Evolutionary conservation across 148 eudicot species (phyloP), one percentile per base, ranked within the genome.

Genomic region (Cornus kousa): DNA sequence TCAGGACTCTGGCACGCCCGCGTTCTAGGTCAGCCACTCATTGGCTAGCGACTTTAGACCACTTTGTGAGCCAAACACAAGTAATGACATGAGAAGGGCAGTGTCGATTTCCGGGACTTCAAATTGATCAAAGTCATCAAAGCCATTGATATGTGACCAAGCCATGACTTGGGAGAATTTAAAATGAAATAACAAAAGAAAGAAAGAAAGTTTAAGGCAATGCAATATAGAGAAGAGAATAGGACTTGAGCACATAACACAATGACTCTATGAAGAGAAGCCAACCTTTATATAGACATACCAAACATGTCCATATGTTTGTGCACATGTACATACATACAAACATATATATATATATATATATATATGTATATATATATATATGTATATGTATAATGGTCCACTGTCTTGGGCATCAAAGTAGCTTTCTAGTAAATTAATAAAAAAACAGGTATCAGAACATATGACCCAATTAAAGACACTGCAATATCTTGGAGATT

Each of bases 31-130:
- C n/a, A n/a, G n/a, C n/a, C n/a, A n/a, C n/a, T n/a, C n/a, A n/a
- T n/a, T n/a, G n/a, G n/a, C n/a, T n/a, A n/a, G n/a, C n/a, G n/a
- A n/a, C n/a, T n/a, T n/a, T n/a, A n/a, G n/a, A n/a, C n/a, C n/a
- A n/a, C n/a, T n/a, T n/a, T n/a, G n/a, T n/a, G n/a, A n/a, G n/a
- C n/a, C n/a, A n/a, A n/a, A n/a, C n/a, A n/a, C n/a, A n/a, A 83
- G 84, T 14, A 81, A 32, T 9, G 82, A 79, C 82, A 67, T 85
- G 67, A 82, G 74, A 66, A 85, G 78, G 48, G 73, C 66, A 17
- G 37, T 28, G 43, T 82, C 79, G 0, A 82, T 72, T 59, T 77
- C 73, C 59, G 81, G 69, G 68, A 75, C 8, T 67, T 85, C 85
- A 32, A 79, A 67, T 20, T 60, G 24, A 13, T 67, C 68, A 16